Percentiles rank a stretch among this genome's conserved stretches.
Conservation (phyloP, 1,284 basidiomycete genomes). For the Leccinum pallidistipes region DNA sequence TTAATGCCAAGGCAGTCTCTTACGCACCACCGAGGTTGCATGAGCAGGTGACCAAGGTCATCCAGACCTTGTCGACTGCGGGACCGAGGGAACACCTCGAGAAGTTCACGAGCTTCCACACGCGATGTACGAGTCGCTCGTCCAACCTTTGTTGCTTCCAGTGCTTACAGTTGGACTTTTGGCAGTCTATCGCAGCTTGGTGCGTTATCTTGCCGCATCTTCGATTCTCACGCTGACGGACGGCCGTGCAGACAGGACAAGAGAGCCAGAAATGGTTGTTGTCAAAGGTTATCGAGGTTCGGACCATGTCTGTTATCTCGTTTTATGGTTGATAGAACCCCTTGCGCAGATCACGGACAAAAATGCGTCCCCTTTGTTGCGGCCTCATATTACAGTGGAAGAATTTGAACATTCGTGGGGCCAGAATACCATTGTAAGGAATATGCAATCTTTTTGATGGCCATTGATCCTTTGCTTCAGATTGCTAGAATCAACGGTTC, state of each 20-base stretch:
- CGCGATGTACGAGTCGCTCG: slow-evolving; percentile 52
- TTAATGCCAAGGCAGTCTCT: slow-evolving; percentile 37
- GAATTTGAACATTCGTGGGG: slow-evolving; percentile 92
- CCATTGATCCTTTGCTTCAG: slow-evolving; percentile 37
- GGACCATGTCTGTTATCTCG: slow-evolving; percentile 11
- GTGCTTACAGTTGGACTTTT: slow-evolving; percentile 25
- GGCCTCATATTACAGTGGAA: slow-evolving; percentile 58
- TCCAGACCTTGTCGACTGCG: slow-evolving; percentile 65
- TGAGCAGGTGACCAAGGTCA: slow-evolving; percentile 55
- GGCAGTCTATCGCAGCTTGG: slow-evolving; percentile 77
- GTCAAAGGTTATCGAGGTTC: slow-evolving; percentile 67
- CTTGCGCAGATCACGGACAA: slow-evolving; percentile 60
- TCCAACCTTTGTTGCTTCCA: slow-evolving; percentile 22
- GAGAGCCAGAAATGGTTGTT: slow-evolving; percentile 86
- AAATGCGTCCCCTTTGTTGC: slow-evolving; percentile 57
- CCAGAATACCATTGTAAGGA: slow-evolving; percentile 83
- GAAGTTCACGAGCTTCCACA: slow-evolving; percentile 75
- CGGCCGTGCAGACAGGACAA: slow-evolving; percentile 60
- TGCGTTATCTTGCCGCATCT: slow-evolving; percentile 36
- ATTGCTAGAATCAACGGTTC: slow-evolving; percentile 74
- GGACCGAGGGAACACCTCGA: slow-evolving; percentile 69
- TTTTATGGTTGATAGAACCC: slow-evolving; percentile 1
- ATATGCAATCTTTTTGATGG: background rate
- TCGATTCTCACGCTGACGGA: slow-evolving; percentile 13
- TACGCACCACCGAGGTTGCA: slow-evolving; percentile 62